These are phyloP conservation scores for Lizonia empirigonia DNA, from an alignment of 2,329 filamentous ascomycete genomes.

Conservation along the genomic window DNA sequence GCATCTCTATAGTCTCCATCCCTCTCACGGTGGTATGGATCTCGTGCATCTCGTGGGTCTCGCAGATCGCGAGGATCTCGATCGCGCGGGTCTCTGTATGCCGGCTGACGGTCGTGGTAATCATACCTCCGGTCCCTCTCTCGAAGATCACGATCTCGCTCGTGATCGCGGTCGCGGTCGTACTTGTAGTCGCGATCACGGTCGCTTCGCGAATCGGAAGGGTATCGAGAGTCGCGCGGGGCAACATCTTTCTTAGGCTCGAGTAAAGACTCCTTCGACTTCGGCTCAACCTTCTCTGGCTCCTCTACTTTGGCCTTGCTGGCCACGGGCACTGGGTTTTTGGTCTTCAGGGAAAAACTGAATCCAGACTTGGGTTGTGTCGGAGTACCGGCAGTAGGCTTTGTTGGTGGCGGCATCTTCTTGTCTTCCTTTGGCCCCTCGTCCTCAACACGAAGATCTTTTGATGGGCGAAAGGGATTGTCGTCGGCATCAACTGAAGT, in stretches of 20 bases:
- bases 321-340: conserved; percentile 61
- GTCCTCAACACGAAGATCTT: conserved; percentile 70
- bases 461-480: conserved; percentile 66
- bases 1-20: conserved; percentile 30
- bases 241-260: conserved; percentile 48
- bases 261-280: conserved; percentile 48
- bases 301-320: conserved; percentile 57
- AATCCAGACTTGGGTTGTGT: conserved; percentile 65
- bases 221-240: conserved; percentile 35
- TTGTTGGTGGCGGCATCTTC: conserved; percentile 60
- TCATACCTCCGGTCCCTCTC: conserved; percentile 49
- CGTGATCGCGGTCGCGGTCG: conserved; percentile 47
- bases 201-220: conserved; percentile 32
- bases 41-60: conserved; percentile 17
- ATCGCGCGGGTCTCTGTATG: conserved; percentile 39
- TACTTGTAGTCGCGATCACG: conserved; percentile 31
- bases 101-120: conserved; percentile 33
- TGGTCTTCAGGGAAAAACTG: conserved; percentile 89
- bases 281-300: conserved; percentile 40
- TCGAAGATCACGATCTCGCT: conserved; percentile 48
- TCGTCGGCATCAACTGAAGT: conserved; percentile 60
- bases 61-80: conserved; percentile 29
- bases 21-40: conserved; percentile 23
- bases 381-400: conserved; percentile 57
- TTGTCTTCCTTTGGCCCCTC: conserved; percentile 58